A percentile compares a stretch with the other conserved stretches of the same genome.
Evolutionary conservation across 768 basidiomycete genomes (phyloP).

Genomic region (Rhizopogon salebrosus): DNA sequence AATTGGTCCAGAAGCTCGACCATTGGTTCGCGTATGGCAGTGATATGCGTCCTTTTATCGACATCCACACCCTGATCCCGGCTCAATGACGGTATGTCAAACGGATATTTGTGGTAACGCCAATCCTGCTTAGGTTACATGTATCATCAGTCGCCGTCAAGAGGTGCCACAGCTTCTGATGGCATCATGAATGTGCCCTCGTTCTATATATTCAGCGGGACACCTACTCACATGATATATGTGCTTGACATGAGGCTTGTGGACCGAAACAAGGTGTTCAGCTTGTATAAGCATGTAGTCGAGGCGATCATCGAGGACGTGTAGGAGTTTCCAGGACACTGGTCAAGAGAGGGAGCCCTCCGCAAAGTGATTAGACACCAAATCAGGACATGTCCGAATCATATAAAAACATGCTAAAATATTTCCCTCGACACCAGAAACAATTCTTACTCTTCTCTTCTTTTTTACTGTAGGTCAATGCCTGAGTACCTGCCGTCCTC

Average conservation of each 20-base stretch:
- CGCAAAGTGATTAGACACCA: background rate
- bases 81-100: background rate
- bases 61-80: background rate
- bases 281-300: background rate
- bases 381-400: constrained; percentile 3
- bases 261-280: constrained; percentile 3
- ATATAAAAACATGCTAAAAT: background rate
- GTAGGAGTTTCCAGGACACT: background rate
- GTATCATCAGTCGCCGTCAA: background rate
- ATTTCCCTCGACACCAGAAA: constrained; percentile 11
- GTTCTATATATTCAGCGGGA: constrained; percentile 12
- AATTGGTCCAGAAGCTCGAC: too few species aligned
- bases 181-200: background rate
- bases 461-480: too few species aligned
- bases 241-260: constrained; percentile 14
- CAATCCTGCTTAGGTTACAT: background rate
- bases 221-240: constrained; percentile 14
- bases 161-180: background rate
- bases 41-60: too few species aligned
- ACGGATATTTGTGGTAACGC: background rate
- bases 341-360: background rate
- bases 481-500: too few species aligned
- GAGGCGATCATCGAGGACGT: constrained; percentile 3
- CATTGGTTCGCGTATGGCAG: too few species aligned
- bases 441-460: background rate